Evolutionary conservation across 1,139 yeast species (phyloP), one percentile per base, ranked within the genome.

Genomic region (Saccharomyces hybrid): DNA sequence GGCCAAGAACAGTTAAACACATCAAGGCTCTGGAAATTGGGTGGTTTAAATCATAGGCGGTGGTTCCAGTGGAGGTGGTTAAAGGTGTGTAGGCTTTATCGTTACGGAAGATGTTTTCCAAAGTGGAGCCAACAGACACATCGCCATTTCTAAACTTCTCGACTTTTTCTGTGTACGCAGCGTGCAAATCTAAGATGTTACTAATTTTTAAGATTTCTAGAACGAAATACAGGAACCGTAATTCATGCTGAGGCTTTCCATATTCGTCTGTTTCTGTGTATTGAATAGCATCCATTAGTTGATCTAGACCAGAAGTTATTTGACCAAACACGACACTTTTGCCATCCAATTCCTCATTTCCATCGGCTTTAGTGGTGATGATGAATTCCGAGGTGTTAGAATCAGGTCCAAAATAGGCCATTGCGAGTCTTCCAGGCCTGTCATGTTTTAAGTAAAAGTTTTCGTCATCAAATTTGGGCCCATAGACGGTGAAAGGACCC

Each of bases 401-500:
- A 74, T 84, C 80, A 61, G 83, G 82, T 57, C 90, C 90, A 56
- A 89, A 90, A 52, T 84, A 78, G 66, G 86, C 86, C 88, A 86
- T 85, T 52, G 87, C 79, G 59, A 86, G 71, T 70, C 88, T 79
- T 58, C 91, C 91, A 49, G 82, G 78, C 70, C 76, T 80, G 70
- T 78, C 82, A 74, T 85, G 91, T 63, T 74, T 80, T 64, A 82
- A 65, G 58, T 71, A 57, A 63, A 86, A 86, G 74, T 82, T 84
- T 73, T 86, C 95, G 68, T 85, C 93, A 30, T 77, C 77, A 63
- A 83, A 81, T 64, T 78, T 77, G 61, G 74, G 76, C 56, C 90
- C 90, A 71, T 79, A 82, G 67, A 83, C 82, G 44, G 89, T 82
- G 72, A 83, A 81, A 68, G 95, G 91, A 67, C 95, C 95, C 63